A percentile compares a stretch with the other conserved stretches of the same genome.
These are phyloP conservation scores for Fusarium pseudocircinatum DNA, from an alignment of 2,329 filamentous ascomycete species.

Conservation along the genomic window DNA sequence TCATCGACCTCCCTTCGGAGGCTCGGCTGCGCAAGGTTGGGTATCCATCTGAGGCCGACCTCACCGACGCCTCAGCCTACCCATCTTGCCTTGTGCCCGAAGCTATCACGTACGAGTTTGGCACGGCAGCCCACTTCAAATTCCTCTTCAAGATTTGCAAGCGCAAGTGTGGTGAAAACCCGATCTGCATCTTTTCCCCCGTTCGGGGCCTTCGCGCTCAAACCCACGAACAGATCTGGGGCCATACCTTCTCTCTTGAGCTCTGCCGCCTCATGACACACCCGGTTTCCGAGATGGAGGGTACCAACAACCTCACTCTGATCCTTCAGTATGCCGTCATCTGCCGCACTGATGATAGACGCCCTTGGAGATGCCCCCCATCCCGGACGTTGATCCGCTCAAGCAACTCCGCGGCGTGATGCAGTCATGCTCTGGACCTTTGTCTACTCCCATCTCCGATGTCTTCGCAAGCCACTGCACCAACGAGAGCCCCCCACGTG, in stretches of 20 bases:
- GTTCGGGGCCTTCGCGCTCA: neutral
- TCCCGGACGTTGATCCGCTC: neutral
- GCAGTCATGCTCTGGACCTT: neutral
- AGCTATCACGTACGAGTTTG: neutral
- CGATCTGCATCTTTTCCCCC: neutral
- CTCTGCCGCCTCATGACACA: neutral
- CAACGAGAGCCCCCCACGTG: neutral
- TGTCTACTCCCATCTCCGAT: neutral
- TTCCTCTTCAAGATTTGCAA: neutral
- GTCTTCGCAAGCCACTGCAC: neutral
- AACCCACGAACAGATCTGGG: neutral
- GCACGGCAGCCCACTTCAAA: fast-evolving
- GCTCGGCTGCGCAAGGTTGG: neutral
- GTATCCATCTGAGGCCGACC: neutral
- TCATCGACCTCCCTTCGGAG: neutral
- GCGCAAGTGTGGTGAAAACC: neutral
- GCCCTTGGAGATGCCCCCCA: neutral
- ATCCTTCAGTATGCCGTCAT: neutral
- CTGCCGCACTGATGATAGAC: neutral
- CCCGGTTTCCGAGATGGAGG: neutral
- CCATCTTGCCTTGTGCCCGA: neutral
- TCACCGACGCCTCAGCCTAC: neutral
- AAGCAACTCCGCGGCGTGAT: neutral
- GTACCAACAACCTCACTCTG: neutral
- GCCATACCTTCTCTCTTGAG: neutral